A percentile compares a stretch with the other conserved stretches of the same genome.
phyloP scores from a whole-genome alignment of 2,329 filamentous ascomycete genomes.

The Colletotrichum horii region DNA sequence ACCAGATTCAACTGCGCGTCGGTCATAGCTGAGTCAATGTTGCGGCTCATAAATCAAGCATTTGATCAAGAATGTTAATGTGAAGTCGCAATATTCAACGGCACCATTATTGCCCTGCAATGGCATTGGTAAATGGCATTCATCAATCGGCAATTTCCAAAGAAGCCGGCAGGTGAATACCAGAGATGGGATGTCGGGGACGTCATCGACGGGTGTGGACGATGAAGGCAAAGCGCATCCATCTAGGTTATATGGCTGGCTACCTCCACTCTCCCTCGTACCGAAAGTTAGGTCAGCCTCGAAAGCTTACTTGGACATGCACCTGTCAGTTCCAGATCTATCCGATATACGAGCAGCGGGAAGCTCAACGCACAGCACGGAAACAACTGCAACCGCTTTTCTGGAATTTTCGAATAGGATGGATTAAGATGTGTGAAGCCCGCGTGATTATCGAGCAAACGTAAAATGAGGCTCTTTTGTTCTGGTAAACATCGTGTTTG shows the following conservation, averaged over 20 bases:
- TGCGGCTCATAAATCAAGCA: not conserved
- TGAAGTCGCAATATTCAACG: not conserved
- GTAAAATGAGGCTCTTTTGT: not conserved
- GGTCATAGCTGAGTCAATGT: not conserved
- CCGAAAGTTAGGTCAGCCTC: not conserved
- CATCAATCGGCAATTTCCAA: fast-evolving
- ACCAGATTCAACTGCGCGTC: not conserved
- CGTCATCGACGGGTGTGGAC: not conserved
- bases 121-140: not conserved
- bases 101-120: not conserved
- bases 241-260: not conserved
- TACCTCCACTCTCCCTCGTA: not conserved
- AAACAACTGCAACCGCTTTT: not conserved
- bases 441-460: not conserved
- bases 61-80: not conserved
- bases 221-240: not conserved
- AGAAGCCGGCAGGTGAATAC: fast-evolving
- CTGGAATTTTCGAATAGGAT: not conserved
- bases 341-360: not conserved
- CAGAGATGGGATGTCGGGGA: not conserved
- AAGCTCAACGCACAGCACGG: not conserved
- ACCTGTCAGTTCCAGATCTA: not conserved
- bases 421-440: not conserved
- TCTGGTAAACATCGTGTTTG: not conserved
- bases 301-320: not conserved